Evolutionary conservation across 257 asterid genomes (phyloP), one percentile per base, ranked within the genome.

Genomic region (Fraxinus anomala): DNA sequence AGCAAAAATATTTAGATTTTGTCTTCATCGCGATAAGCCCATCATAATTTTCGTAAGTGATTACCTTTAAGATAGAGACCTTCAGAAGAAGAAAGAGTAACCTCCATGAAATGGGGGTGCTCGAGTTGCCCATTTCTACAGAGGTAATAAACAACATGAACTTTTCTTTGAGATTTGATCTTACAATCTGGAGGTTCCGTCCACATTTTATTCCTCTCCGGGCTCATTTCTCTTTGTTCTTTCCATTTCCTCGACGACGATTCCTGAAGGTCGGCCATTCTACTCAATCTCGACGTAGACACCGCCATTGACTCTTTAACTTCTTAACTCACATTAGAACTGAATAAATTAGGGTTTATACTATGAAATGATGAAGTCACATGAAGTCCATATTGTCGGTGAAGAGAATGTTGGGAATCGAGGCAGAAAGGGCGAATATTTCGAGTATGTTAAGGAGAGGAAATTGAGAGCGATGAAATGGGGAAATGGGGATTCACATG

Each of bases 101-200:
- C 97, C 84, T 94, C 97, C 90, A 92, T 92, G 90, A 94, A 94
- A 90, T 94, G 98, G 2, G 98, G 98, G 63, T 92, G 98, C 73
- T 92, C 91, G n/a, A 92, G 97, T 73, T 92, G 97, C 70, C 97
- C 96, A 76, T 90, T 92, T 30, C 94, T 61, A 6, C 91, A 81
- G 44, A 94, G 86, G 51, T 94, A 92, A 73, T 94, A 94, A 39
- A 94, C 88, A 26, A 94, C 96, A 23, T 97, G 90, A 4, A 92
- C 92, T 77, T 81, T 82, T 10, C 80, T 81, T 4, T 80, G 34
- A 19, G 67, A 56, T 56, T 56, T 56, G 67, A 56, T 82, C 73
- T 82, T 85, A 56, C 9, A 78, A 19, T 44, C 76, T 1, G 78
- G 70, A 5, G 94, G 96, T 71, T 91, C 97, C 7, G 86, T 82